These are phyloP conservation scores for Backusella liffmaniae DNA, from an alignment of 192 early-diverging fungal genomes.

Conservation along the genomic window DNA sequence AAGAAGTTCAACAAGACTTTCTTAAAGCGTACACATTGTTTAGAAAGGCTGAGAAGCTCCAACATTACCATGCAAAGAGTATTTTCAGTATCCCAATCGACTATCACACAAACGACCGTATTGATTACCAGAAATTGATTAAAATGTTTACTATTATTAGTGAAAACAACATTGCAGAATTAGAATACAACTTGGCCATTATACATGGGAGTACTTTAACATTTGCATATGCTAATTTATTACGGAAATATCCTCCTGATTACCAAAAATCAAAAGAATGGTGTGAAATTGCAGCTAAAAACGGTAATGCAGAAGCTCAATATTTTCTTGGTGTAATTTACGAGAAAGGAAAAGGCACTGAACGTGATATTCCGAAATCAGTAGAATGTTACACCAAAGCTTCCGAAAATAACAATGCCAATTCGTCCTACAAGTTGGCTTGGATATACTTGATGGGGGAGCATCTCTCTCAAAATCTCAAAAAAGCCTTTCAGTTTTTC, in stretches of 20 bases:
- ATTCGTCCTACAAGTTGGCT: constrained; percentile 9
- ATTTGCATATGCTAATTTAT: background rate
- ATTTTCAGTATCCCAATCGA: background rate
- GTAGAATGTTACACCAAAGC: constrained; percentile 1
- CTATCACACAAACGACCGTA: background rate
- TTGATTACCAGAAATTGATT: background rate
- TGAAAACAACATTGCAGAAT: background rate
- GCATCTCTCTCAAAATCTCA: background rate
- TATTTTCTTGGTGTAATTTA: constrained; percentile 23
- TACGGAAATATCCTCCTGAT: background rate
- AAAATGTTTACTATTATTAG: background rate
- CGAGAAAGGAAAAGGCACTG: constrained; percentile 28
- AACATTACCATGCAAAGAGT: background rate
- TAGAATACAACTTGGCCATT: constrained; percentile 1
- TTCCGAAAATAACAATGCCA: background rate
- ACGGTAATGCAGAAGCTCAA: constrained; percentile 23
- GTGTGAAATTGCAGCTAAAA: constrained; percentile 10
- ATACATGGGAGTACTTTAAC: background rate
- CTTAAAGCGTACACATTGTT: background rate
- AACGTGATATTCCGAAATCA: constrained; percentile 21
- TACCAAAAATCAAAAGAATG: background rate
- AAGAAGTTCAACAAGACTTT: constrained; percentile 21
- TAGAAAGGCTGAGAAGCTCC: background rate
- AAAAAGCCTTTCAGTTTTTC: background rate
- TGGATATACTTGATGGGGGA: background rate